Percentiles rank a stretch among this genome's conserved stretches.
Conservation (phyloP, 805 yeast genomes). For the Hanseniaspora nectarophila region DNA sequence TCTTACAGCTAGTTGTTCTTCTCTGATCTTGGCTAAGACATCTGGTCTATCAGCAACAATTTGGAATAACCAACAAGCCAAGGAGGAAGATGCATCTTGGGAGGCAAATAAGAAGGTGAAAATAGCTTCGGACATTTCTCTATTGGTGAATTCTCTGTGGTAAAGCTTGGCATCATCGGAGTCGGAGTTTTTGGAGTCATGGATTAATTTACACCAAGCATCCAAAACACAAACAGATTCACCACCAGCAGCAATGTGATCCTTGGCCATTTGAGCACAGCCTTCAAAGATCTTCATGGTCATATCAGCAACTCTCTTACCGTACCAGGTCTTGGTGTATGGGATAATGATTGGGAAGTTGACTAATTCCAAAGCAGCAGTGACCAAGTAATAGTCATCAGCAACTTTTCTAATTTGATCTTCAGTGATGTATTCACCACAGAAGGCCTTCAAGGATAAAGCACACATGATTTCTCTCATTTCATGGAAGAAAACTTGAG, state of each 20-base stretch:
- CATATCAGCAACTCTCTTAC: conserved; percentile 82
- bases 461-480: conserved; percentile 97
- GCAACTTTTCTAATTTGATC: conserved; percentile 80
- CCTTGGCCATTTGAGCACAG: conserved; percentile 83
- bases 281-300: conserved; percentile 83
- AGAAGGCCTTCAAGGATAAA: conserved; percentile 78
- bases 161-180: conserved; percentile 45
- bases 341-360: conserved; percentile 96
- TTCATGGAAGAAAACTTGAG: conserved; percentile 74
- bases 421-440: conserved; percentile 89
- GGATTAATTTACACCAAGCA: conserved; percentile 84
- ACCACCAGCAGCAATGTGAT: conserved; percentile 64
- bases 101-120: conserved; percentile 95
- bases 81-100: conserved; percentile 94
- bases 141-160: conserved; percentile 74
- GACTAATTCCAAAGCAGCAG: conserved; percentile 93
- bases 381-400: conserved; percentile 81
- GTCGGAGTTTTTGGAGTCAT: conserved; percentile 42
- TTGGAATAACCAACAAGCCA: conserved; percentile 97
- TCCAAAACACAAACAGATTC: conserved; percentile 84
- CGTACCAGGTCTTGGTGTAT: conserved; percentile 96
- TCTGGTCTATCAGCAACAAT: conserved; percentile 92
- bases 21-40: conserved; percentile 70
- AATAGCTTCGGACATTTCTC: conserved; percentile 89
- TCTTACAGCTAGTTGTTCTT: conserved; percentile 80